Conservation (phyloP, 768 basidiomycete genomes). For the Boletus huronensis region DNA sequence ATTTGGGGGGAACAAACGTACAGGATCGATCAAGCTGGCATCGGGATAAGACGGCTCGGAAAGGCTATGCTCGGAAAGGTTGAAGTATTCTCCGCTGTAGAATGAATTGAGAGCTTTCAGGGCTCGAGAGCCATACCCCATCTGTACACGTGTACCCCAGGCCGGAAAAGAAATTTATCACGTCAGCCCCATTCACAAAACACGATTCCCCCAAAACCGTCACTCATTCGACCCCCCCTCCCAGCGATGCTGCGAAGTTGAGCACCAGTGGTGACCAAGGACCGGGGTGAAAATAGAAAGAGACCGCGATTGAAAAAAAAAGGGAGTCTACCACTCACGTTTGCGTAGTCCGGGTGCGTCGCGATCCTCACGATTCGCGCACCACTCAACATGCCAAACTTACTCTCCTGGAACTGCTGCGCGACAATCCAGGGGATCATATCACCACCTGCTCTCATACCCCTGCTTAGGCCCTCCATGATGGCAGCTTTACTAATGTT, state of each 20-base stretch:
- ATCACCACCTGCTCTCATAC: constrained; percentile 86
- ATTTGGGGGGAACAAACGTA: constrained; percentile 18
- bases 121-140: constrained; percentile 95
- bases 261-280: background rate
- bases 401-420: constrained; percentile 93
- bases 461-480: constrained; percentile 80
- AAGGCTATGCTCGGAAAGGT: constrained; percentile 62
- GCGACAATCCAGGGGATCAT: constrained; percentile 97
- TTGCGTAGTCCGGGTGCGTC: constrained; percentile 92
- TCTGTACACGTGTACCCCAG: constrained; percentile 46
- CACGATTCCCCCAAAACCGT: background rate
- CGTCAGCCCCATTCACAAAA: constrained; percentile 3
- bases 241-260: background rate
- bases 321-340: constrained; percentile 47
- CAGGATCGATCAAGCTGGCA: constrained; percentile 46
- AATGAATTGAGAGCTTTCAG: constrained; percentile 84
- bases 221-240: background rate
- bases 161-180: background rate
- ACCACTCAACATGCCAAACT: constrained; percentile 89
- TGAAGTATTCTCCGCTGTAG: constrained; percentile 91
- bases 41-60: constrained; percentile 59
- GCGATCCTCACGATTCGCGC: constrained; percentile 91
- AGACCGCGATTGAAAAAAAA: background rate
- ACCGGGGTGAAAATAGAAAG: background rate
- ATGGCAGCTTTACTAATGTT: constrained; percentile 83